These are phyloP conservation scores for Stereum hirsutum DNA, from an alignment of 1,284 basidiomycete species.

Conservation along the genomic window DNA sequence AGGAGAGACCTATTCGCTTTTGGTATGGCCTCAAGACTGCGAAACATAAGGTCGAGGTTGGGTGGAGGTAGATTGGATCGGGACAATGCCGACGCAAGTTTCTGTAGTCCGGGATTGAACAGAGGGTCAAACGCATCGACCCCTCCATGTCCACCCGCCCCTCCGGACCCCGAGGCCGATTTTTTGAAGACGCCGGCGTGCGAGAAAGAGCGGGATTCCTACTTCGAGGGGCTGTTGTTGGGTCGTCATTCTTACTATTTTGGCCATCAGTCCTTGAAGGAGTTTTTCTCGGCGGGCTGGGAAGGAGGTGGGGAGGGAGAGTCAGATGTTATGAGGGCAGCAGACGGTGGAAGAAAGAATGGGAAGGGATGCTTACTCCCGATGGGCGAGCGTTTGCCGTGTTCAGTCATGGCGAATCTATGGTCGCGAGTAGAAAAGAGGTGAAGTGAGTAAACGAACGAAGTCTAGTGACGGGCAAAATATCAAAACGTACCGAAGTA, in stretches of 20 bases:
- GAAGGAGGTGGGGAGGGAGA: constrained; percentile 7
- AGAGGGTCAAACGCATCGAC: constrained; percentile 13
- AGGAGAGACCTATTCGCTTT: constrained; percentile 83
- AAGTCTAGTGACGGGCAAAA: not conserved
- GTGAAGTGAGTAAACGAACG: too few relatives aligned
- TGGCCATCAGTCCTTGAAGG: constrained; percentile 74
- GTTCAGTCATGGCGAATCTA: constrained; percentile 74
- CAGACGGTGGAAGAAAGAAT: too few relatives aligned
- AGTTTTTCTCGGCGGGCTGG: constrained; percentile 70
- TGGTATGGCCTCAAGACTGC: constrained; percentile 87
- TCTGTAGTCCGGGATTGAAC: constrained; percentile 36
- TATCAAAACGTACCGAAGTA: constrained; percentile 45
- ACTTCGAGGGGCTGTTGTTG: constrained; percentile 71
- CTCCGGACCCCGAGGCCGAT: too few relatives aligned
- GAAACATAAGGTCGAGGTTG: constrained; percentile 90
- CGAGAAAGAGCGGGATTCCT: constrained; percentile 71
- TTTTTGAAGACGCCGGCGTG: constrained; percentile 50
- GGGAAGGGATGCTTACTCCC: constrained; percentile 45
- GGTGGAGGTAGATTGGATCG: constrained; percentile 88
- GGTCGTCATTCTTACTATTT: constrained; percentile 72
- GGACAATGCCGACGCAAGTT: constrained; percentile 96
- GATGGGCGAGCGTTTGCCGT: constrained; percentile 70
- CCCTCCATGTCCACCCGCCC: constrained; percentile 12
- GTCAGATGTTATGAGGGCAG: too few relatives aligned
- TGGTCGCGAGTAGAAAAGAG: too few relatives aligned